These are phyloP conservation scores for Penicillium daleae DNA, from an alignment of 495 filamentous ascomycete genomes.

Conservation along the genomic window DNA sequence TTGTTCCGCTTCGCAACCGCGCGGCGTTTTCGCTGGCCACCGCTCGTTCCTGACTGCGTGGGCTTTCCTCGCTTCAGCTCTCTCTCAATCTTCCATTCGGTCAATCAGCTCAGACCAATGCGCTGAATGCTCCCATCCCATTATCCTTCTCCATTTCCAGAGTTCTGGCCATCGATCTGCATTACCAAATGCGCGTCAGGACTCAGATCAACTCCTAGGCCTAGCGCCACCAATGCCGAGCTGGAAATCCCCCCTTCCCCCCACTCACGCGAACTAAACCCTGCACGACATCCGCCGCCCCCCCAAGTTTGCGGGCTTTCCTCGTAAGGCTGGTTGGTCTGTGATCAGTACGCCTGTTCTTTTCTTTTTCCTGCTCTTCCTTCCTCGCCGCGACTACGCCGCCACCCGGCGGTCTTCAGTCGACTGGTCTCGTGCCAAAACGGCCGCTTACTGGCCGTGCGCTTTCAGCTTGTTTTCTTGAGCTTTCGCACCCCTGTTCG, in stretches of 20 bases:
- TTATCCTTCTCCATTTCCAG: not conserved
- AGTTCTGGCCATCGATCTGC: not conserved
- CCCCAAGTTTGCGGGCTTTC: slow-evolving; percentile 6
- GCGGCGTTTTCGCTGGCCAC: not conserved
- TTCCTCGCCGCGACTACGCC: not conserved
- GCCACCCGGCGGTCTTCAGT: not conserved
- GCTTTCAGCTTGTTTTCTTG: not conserved
- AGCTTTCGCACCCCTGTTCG: not conserved
- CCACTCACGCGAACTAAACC: slow-evolving; percentile 32
- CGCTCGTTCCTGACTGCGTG: not conserved
- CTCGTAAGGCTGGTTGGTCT: slow-evolving; percentile 7
- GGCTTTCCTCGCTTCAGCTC: not conserved
- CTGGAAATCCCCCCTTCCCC: slow-evolving; percentile 16
- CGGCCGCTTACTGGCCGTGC: not conserved
- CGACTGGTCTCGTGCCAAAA: not conserved
- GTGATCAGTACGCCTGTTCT: not conserved
- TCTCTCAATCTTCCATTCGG: not conserved
- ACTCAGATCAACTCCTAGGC: slow-evolving; percentile 21
- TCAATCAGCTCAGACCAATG: not conserved
- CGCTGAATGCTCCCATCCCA: not conserved
- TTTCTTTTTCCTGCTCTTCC: not conserved
- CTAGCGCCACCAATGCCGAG: slow-evolving; percentile 36
- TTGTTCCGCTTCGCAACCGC: not conserved
- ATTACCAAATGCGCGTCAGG: not conserved
- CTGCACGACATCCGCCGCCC: slow-evolving; percentile 29